Conservation (phyloP, 768 basidiomycete species). For the Boletus sp. region DNA sequence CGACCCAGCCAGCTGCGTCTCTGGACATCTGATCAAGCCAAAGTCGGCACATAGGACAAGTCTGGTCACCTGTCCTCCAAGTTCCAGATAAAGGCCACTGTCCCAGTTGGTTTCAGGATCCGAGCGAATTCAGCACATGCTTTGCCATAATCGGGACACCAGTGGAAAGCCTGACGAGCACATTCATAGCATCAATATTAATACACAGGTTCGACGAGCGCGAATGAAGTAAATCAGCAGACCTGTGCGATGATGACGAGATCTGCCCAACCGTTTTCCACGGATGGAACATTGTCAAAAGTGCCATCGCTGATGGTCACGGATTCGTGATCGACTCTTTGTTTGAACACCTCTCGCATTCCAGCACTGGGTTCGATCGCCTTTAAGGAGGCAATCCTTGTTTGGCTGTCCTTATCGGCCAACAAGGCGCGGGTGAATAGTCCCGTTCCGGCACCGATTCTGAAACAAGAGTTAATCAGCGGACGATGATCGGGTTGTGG, state of each 20-base stretch:
- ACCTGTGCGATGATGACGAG: conserved; percentile 78
- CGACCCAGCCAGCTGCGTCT: conserved; percentile 69
- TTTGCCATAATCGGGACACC: conserved; percentile 78
- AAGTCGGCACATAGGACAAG: not conserved
- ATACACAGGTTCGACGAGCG: not conserved
- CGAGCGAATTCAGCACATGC: conserved; percentile 78
- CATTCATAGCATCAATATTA: conserved; percentile 6
- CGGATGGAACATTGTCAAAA: conserved; percentile 58
- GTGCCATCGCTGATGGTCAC: conserved; percentile 61
- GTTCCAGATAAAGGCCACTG: conserved; percentile 84
- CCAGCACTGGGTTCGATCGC: conserved; percentile 86
- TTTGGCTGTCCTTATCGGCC: conserved; percentile 55
- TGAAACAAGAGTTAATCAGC: conserved; percentile 28
- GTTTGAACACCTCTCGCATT: conserved; percentile 73
- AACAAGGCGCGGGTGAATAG: conserved; percentile 85
- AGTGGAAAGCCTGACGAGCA: conserved; percentile 78
- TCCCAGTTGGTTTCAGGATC: conserved; percentile 74
- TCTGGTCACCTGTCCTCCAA: conserved; percentile 68
- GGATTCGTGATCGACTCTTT: conserved; percentile 52
- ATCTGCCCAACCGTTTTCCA: conserved; percentile 71
- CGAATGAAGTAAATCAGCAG: conserved; percentile 4
- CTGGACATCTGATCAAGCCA: conserved; percentile 31
- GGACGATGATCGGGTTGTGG: not conserved
- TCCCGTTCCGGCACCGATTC: conserved; percentile 83
- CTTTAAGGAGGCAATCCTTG: conserved; percentile 49